phyloP scores from a whole-genome alignment of 306 rosid genomes.

The Oxytropis ochrocephala region DNA sequence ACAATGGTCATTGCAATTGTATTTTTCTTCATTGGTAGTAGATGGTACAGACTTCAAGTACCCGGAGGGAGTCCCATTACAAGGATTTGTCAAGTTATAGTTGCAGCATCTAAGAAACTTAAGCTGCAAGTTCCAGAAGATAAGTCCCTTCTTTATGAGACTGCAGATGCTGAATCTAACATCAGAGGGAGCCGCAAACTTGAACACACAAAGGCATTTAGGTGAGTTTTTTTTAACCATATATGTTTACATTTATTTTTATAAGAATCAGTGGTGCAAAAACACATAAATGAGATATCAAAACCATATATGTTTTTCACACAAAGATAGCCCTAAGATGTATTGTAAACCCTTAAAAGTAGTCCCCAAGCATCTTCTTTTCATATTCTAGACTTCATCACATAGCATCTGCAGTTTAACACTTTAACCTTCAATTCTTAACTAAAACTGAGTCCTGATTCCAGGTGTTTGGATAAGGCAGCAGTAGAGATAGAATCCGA shows the following conservation, averaged over 20 bases:
- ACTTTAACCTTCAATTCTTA: background rate
- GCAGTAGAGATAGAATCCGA: constrained; percentile 39
- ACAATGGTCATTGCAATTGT: constrained; percentile 65
- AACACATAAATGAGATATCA: constrained; percentile 25
- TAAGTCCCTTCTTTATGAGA: constrained; percentile 68
- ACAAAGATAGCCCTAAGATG: background rate
- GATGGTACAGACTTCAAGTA: constrained; percentile 50
- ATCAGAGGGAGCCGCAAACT: constrained; percentile 81
- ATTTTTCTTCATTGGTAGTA: constrained; percentile 57
- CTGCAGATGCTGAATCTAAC: constrained; percentile 44
- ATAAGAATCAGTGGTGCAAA: background rate
- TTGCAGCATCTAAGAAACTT: constrained; percentile 50
- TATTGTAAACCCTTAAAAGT: background rate
- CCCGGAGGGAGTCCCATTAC: constrained; percentile 87
- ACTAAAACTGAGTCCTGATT: background rate
- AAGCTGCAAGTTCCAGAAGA: constrained; percentile 44
- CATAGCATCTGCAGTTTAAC: background rate
- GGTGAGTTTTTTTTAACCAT: constrained; percentile 40
- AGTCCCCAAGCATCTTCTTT: background rate
- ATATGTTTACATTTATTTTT: background rate
- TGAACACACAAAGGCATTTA: constrained; percentile 50
- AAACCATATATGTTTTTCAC: too few species aligned
- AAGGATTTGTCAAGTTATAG: constrained; percentile 64
- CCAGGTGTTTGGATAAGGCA: constrained; percentile 73
- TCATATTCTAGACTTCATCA: background rate